Percentiles rank a stretch among this genome's conserved stretches.
Evolutionary conservation across 805 yeast genomes (phyloP).

Genomic region (Metschnikowia reukaufii): DNA sequence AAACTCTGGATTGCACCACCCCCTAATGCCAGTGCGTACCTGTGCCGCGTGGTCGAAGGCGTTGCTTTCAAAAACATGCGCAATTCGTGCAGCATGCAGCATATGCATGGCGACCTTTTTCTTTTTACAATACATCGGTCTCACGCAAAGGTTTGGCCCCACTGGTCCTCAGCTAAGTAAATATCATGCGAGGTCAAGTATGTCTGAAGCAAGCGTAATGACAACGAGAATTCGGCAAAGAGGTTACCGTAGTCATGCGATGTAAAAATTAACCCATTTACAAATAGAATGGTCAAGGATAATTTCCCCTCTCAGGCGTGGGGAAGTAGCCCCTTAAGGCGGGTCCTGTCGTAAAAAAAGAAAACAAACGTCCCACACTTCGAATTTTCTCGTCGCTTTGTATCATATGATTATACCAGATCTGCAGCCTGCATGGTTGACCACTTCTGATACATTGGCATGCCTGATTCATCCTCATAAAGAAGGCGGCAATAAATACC

Average conservation of each 20-base stretch:
- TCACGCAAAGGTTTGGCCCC: slow-evolving; percentile 13
- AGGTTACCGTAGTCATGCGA: too few species aligned
- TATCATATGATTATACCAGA: slow-evolving; percentile 11
- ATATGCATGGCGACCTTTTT: slow-evolving; percentile 3
- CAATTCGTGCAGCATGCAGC: neutral
- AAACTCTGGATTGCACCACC: neutral
- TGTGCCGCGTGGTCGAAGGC: slow-evolving; percentile 2
- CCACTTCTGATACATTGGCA: slow-evolving; percentile 11
- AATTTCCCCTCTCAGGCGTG: slow-evolving; percentile 2
- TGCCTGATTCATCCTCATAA: slow-evolving; percentile 7
- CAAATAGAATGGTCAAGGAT: neutral
- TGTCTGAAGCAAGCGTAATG: neutral
- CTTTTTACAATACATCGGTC: neutral
- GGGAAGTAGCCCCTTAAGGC: slow-evolving; percentile 6
- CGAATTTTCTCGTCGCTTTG: slow-evolving; percentile 3
- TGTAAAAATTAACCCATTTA: too few species aligned
- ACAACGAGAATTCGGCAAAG: neutral
- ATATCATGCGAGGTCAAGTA: neutral
- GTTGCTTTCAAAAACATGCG: neutral
- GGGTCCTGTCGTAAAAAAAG: slow-evolving; percentile 6
- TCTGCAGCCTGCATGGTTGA: slow-evolving; percentile 9
- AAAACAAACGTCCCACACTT: slow-evolving; percentile 10
- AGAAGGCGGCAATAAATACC: slow-evolving; percentile 10
- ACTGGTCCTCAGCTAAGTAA: slow-evolving; percentile 2
- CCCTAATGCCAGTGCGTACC: slow-evolving; percentile 6